Base-by-base conservation (phyloP, 495 filamentous ascomycete genomes). In the Aspergillus hancockii region DNA sequence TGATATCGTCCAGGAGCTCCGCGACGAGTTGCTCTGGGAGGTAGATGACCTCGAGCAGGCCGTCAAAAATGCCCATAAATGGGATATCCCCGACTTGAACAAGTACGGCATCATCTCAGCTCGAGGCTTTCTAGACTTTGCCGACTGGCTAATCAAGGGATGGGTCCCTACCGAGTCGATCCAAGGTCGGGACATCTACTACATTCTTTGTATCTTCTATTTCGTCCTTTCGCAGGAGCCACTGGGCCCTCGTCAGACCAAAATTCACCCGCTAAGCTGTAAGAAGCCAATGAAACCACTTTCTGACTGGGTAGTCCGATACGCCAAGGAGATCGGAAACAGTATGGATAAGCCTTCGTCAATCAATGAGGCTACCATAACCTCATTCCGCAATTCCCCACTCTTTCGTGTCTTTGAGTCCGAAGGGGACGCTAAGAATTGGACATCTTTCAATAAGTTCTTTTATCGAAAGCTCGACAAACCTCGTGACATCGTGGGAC, bases 181-280 rank as follows among this genome's bases (percentile, higher is more conserved):
- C 41, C 30, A 55, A 21, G 70, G 71, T 21, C 58, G 66, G 12
- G 52, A 57, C 18, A 45, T 74, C 47, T 65, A 68, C 57, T 56
- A 60, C 38, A 66, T 62, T 30, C 50, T 74, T 31, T 62, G 57
- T 51, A 46, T 73, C 30, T 73, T 74, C 62, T 72, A 73, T 54
- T 73, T 59, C 43, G 58, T 73, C 49, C 57, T 73, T 43, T 46
- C 62, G 41, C 70, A 70, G 61, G 22, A n/a, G n/a, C 40, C 66
- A 10, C 49, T 67, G 45, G 47, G 30, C 4, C 1, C 19, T 12
- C 51, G 34, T 0, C 52, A 55, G 14, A 55, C 52, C 3, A 18
- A 31, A 3, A 55, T 55, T 10, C 3, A 13, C 6, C 52, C 52
- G n/a, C n/a, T n/a, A 19, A n/a, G 21, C 21, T 13, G 22, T 16